Conservation (phyloP, 2,329 filamentous ascomycete genomes). For the Claviceps sp. region DNA sequence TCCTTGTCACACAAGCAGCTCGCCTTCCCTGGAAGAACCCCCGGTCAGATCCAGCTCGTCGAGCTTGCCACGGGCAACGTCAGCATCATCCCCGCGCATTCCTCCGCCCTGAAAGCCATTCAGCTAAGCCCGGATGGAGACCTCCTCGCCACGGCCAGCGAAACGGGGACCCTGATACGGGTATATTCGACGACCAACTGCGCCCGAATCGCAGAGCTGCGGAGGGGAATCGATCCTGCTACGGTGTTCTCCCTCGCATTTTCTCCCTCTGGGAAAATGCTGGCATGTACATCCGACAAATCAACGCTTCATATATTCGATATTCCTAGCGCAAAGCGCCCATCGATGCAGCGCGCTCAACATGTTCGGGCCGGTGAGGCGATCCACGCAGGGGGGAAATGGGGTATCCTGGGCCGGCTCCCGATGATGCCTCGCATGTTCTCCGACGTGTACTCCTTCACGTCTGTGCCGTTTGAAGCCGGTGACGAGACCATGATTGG, state of each 20-base stretch:
- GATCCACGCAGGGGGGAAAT: conserved; percentile 48
- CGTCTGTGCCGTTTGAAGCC: conserved; percentile 68
- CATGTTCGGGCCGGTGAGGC: conserved; percentile 13
- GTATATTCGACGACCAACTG: conserved; percentile 72
- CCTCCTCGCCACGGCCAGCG: conserved; percentile 77
- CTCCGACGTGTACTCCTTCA: conserved; percentile 78
- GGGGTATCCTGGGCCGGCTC: conserved; percentile 72
- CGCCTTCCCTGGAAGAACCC: conserved; percentile 75
- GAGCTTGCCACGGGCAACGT: conserved; percentile 67
- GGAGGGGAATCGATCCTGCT: conserved; percentile 79
- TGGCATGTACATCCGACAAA: conserved; percentile 94
- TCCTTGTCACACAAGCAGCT: conserved; percentile 61
- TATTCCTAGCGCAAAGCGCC: conserved; percentile 45
- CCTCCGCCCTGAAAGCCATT: conserved; percentile 63
- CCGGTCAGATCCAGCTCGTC: conserved; percentile 81
- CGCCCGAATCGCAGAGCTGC: conserved; percentile 69
- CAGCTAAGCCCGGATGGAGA: conserved; percentile 68
- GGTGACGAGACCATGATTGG: conserved; percentile 53
- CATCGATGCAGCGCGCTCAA: conserved; percentile 19
- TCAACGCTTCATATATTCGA: conserved; percentile 92
- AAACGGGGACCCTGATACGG: conserved; percentile 78
- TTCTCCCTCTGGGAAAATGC: conserved; percentile 62
- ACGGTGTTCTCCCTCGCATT: conserved; percentile 80
- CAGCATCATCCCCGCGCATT: conserved; percentile 87
- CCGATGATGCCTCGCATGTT: conserved; percentile 78